Percentiles rank a stretch among this genome's conserved stretches.
Evolutionary conservation across 2,329 filamentous ascomycete genomes (phyloP).

Genomic region (Zymoseptoria crescenta): DNA sequence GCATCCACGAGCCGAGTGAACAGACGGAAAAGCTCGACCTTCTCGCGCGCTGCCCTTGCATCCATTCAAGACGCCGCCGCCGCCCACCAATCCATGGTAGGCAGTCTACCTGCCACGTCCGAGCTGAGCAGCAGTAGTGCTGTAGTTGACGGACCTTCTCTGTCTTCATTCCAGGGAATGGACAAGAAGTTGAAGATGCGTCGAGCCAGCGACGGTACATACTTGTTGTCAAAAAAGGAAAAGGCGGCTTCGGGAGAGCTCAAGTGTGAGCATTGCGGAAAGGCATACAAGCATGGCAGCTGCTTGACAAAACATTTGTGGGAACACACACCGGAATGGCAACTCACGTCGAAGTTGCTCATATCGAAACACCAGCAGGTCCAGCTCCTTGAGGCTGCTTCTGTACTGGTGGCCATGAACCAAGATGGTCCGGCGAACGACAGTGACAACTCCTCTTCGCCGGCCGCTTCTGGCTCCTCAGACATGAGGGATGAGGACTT

Average conservation of each 20-base stretch:
- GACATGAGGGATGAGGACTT: constrained; percentile 63
- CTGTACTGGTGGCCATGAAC: constrained; percentile 92
- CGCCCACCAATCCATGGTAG: constrained; percentile 54
- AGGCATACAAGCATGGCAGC: constrained; percentile 99
- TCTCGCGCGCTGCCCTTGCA: constrained; percentile 52
- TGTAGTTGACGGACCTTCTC: constrained; percentile 61
- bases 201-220: constrained; percentile 77
- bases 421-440: constrained; percentile 50
- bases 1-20: constrained; percentile 77
- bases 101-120: constrained; percentile 53
- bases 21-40: constrained; percentile 86
- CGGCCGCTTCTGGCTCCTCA: constrained; percentile 71
- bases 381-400: constrained; percentile 90
- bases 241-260: constrained; percentile 77
- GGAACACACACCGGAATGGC: constrained; percentile 99
- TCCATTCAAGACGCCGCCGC: constrained; percentile 45
- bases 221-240: constrained; percentile 71
- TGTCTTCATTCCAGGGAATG: constrained; percentile 42
- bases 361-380: constrained; percentile 99
- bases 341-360: constrained; percentile 89
- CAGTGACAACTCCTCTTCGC: constrained; percentile 80
- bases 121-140: constrained; percentile 37
- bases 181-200: constrained; percentile 48
- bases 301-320: constrained; percentile 99
- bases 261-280: constrained; percentile 95